Conservation (phyloP, 2,329 filamentous ascomycete species). For the Fusarium pseudocircinatum region DNA sequence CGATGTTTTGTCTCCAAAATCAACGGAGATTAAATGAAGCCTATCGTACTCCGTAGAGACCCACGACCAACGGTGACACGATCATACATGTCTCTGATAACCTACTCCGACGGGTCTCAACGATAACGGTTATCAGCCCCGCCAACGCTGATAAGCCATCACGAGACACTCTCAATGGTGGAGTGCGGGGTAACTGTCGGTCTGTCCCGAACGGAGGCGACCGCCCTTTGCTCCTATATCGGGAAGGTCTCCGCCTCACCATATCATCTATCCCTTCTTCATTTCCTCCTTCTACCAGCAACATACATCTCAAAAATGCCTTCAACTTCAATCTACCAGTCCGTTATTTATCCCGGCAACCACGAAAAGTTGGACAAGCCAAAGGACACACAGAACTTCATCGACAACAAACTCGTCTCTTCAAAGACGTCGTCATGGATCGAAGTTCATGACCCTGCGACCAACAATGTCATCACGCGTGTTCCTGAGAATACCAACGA, state of each 20-base stretch:
- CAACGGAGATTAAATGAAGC: background rate
- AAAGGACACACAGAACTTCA: slow-evolving; percentile 74
- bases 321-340: slow-evolving; percentile 25
- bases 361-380: slow-evolving; percentile 34
- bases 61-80: background rate
- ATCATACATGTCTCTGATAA: background rate
- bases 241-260: slow-evolving; percentile 22
- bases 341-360: slow-evolving; percentile 37
- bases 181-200: slow-evolving; percentile 34
- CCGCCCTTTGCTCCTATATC: slow-evolving; percentile 14
- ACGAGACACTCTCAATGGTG: slow-evolving; percentile 5
- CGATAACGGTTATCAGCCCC: slow-evolving; percentile 2
- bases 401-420: slow-evolving; percentile 75
- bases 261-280: background rate
- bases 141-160: slow-evolving; percentile 15
- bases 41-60: no score
- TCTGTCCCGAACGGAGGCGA: slow-evolving; percentile 27
- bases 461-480: slow-evolving; percentile 79
- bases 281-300: background rate
- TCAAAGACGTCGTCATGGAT: slow-evolving; percentile 74
- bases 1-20: accelerated
- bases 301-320: slow-evolving; percentile 8
- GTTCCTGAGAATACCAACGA: slow-evolving; percentile 79
- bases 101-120: background rate
- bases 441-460: slow-evolving; percentile 79